phyloP scores from a whole-genome alignment of 2,329 filamentous ascomycete genomes.

The Thelonectria discophora region DNA sequence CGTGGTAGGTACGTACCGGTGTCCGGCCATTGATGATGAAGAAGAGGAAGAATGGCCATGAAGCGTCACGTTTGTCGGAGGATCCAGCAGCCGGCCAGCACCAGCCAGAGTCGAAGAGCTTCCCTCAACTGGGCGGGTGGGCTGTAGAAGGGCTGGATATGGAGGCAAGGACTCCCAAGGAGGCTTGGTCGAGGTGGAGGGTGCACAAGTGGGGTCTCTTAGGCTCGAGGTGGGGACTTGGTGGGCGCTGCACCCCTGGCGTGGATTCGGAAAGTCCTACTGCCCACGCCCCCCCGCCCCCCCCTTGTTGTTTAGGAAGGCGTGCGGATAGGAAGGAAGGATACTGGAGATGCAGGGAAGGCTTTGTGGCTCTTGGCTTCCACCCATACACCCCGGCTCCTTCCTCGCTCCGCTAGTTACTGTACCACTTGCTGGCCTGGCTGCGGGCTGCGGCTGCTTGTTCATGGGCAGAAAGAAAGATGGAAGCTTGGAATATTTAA shows the following conservation, averaged over 20 bases:
- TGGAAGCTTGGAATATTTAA: constrained; percentile 43
- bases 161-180: constrained; percentile 19
- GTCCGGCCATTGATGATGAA: too few relatives aligned
- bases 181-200: constrained; percentile 19
- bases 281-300: constrained; percentile 13
- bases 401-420: constrained; percentile 32
- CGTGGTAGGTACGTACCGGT: too few relatives aligned
- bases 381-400: constrained; percentile 4
- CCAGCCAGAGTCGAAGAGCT: constrained; percentile 14
- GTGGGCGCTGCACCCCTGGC: constrained; percentile 12
- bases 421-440: constrained; percentile 14
- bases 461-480: constrained; percentile 20
- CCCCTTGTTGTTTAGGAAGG: background rate
- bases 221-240: constrained; percentile 10
- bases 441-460: constrained; percentile 29
- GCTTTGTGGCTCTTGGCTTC: constrained; percentile 10
- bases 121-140: constrained; percentile 4
- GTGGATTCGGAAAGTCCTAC: constrained; percentile 11
- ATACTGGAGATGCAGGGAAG: constrained; percentile 9
- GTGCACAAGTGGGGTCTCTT: constrained; percentile 7
- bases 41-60: too few relatives aligned
- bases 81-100: background rate
- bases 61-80: constrained; percentile 20
- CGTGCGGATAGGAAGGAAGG: background rate
- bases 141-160: constrained; percentile 10